Evolutionary conservation across 352 stramenopile species (phyloP), one percentile per base, ranked within the genome.

Genomic region (Phytophthora pluvialis): DNA sequence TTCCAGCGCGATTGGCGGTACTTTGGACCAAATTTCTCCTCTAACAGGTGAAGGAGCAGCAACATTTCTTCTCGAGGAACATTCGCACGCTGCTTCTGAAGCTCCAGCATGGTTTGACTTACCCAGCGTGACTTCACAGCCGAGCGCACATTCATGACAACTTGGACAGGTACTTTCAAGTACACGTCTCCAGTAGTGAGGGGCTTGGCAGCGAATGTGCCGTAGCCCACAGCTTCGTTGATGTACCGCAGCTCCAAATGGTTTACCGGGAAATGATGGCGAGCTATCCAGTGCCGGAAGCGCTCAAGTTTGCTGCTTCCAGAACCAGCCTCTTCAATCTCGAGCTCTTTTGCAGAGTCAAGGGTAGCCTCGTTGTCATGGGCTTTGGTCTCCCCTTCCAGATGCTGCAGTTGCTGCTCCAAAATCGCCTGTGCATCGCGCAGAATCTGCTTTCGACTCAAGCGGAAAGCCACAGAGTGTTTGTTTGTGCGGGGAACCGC

Each of bases 21-120:
- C 1, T 73, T 55, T 7, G 77, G 76, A 5, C 89, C 79, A 36
- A 96, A 97, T 29, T 77, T 78, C 54, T 97, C 89, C 55, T 96
- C 78, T 12, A 98, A 52, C 13, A 97, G 44, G 32, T 96, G 89
- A 16, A 97, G 71, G 1, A 92, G 46, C 0, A 98, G 72, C 39
- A 90, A 58, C 51, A 64, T 63, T 39, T 68, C 61, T 7, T 73
- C 65, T 62, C 33, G 21, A 31, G 42, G 48, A 13, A 90, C 62
- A 65, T 88, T 80, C 7, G 33, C 52, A 11, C 47, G 51, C 10
- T 61, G 16, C 3, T 65, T 51, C 16, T 58, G 48, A 38, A 79
- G 29, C 8, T 44, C 53, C 10, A 16, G 44, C 3, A 89, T 54
- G 6, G 77, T 56, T 13, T 67, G 48, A 0, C 70, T 66, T 28